Conservation (phyloP, 2,329 filamentous ascomycete genomes). For the Hypomyces perniciosus region DNA sequence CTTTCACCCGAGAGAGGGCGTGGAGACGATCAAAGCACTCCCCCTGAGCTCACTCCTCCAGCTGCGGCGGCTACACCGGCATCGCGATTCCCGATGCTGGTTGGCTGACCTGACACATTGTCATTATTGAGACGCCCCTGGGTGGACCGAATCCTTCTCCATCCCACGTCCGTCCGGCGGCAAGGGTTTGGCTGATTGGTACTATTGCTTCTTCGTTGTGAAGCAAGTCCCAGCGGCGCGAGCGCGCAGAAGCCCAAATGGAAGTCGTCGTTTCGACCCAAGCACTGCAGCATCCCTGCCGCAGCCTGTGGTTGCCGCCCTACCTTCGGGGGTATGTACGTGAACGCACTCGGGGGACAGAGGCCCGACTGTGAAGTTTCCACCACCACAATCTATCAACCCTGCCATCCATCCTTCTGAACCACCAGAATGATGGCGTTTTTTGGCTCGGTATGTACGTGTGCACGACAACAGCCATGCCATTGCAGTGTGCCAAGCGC, state of each 20-base stretch:
- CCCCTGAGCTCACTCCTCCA: conserved; percentile 1
- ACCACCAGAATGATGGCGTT: not conserved
- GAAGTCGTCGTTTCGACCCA: conserved; percentile 10
- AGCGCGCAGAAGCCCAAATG: conserved; percentile 4
- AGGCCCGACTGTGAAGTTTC: too few relatives aligned
- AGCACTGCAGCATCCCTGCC: conserved; percentile 6
- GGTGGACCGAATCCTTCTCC: conserved; percentile 23
- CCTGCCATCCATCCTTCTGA: not conserved
- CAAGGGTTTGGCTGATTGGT: conserved; percentile 4
- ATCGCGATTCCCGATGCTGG: conserved; percentile 8
- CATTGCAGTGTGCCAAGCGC: conserved; percentile 2
- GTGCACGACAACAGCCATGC: not conserved
- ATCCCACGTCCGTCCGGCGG: conserved; percentile 16
- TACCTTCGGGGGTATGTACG: too few relatives aligned
- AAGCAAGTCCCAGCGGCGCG: conserved; percentile 16
- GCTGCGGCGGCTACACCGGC: conserved; percentile 7
- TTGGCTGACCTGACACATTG: conserved; percentile 6
- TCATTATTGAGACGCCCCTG: conserved; percentile 20
- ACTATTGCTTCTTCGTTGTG: conserved; percentile 1
- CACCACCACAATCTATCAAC: too few relatives aligned
- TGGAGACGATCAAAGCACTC: not conserved
- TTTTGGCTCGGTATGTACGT: not conserved
- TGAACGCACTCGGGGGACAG: too few relatives aligned
- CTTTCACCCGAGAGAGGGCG: conserved; percentile 2
- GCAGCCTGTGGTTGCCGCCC: conserved; percentile 4